A percentile compares a stretch with the other conserved stretches of the same genome.
phyloP scores from a whole-genome alignment of 805 yeast species.

The Cyberlindnera bimundalis region DNA sequence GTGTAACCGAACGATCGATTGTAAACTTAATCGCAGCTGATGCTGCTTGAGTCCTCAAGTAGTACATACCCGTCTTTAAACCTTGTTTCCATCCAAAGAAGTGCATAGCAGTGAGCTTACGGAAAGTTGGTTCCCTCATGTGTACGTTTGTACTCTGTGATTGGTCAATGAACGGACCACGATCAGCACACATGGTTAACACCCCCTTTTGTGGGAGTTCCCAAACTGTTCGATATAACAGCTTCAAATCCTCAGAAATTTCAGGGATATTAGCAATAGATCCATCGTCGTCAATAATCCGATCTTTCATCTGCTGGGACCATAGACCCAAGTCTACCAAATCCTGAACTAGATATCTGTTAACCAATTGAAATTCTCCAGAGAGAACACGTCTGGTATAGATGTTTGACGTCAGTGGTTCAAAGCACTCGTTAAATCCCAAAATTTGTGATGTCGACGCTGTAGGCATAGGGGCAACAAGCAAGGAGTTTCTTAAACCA shows the following conservation, averaged over 20 bases:
- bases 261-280: conserved; percentile 73
- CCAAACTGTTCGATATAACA: conserved; percentile 81
- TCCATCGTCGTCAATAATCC: conserved; percentile 73
- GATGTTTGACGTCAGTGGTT: conserved; percentile 91
- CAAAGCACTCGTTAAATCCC: conserved; percentile 94
- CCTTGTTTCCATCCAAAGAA: conserved; percentile 99
- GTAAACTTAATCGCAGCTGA: conserved; percentile 94
- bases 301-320: conserved; percentile 74
- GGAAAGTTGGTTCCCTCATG: conserved; percentile 88
- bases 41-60: conserved; percentile 96
- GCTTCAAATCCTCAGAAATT: conserved; percentile 72
- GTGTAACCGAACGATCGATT: conserved; percentile 30
- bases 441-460: conserved; percentile 96
- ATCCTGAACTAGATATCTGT: conserved; percentile 80
- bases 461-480: conserved; percentile 97
- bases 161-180: conserved; percentile 90
- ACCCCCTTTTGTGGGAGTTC: conserved; percentile 82
- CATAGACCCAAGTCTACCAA: conserved; percentile 78
- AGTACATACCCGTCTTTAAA: conserved; percentile 97
- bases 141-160: conserved; percentile 91
- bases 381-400: conserved; percentile 88
- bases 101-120: conserved; percentile 95
- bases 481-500: conserved; percentile 84
- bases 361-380: conserved; percentile 92
- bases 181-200: conserved; percentile 70